Base-by-base conservation (phyloP, 192 early-diverging fungal species). In the Pilobolus umbonatus region DNA sequence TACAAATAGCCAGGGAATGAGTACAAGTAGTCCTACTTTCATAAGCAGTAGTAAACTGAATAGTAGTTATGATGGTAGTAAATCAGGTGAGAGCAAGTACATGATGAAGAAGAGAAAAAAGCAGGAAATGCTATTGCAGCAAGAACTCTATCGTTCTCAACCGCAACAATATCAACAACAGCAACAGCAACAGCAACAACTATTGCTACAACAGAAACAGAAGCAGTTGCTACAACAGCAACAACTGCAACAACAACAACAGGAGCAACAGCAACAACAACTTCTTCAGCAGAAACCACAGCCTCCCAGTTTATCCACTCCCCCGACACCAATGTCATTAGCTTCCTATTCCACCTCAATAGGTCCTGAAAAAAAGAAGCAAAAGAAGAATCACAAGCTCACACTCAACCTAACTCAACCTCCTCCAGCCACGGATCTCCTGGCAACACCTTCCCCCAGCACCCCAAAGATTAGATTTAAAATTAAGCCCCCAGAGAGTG, bases 401-500 rank as follows among this genome's bases (percentile, higher is more conserved):
- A 59, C 57, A 8, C n/a, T 70, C 3, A 70, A 52, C 12, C 21
- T 42, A 14, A 32, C 39, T 15, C 47, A 68, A 46, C 11, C 53
- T 25, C 3, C 47, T 0, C 14, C 48, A 2, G 30, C 31, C 31
- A 14, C 19, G 24, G 26, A 25, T 4, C n/a, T 34, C 19, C 12
- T 19, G 6, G 12, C 56, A 44, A 31, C 65, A n/a, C n/a, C n/a
- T 11, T 42, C 63, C 2, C 22, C 57, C 2, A 61, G 57, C n/a
- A 64, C 68, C n/a, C 68, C 68, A 11, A 71, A 65, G 38, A 71
- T 69, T 28, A 45, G 67, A 36, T 69, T 69, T 48, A 69, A 64
- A 38, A 42, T 71, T 5, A 71, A 71, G n/a, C 38, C 50, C 26
- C 68, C 62, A 29, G 28, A 53, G 36, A 40, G 21, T 19, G 22